These are phyloP conservation scores for Craspedostauros australis DNA, from an alignment of 108 stramenopile species.

Conservation along the genomic window DNA sequence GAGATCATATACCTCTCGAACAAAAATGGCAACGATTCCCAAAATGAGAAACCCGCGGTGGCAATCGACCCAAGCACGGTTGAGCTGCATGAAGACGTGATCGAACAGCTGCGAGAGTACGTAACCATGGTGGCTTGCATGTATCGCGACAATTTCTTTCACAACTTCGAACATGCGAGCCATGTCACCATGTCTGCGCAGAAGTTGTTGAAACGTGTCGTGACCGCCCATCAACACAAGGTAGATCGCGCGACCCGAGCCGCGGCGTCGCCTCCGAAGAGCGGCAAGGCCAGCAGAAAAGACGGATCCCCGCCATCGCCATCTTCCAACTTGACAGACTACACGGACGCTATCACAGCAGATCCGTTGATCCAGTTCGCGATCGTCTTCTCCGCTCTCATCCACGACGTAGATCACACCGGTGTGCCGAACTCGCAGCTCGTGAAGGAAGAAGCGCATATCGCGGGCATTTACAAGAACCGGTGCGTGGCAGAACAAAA, in stretches of 20 bases:
- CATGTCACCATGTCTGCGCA: conserved; percentile 33
- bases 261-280: neutral
- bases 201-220: conserved; percentile 25
- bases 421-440: conserved; percentile 35
- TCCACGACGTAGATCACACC: conserved; percentile 31
- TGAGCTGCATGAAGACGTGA: neutral
- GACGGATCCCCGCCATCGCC: no score
- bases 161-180: conserved; percentile 33
- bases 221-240: conserved; percentile 1
- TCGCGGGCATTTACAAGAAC: conserved; percentile 23
- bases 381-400: conserved; percentile 31
- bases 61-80: conserved; percentile 4
- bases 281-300: no score
- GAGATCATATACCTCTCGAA: conserved; percentile 10
- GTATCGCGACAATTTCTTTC: conserved; percentile 27
- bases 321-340: no score
- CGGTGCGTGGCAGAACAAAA: conserved; percentile 24
- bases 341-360: conserved; percentile 26
- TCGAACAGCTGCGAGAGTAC: conserved; percentile 15
- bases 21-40: neutral
- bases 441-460: conserved; percentile 14
- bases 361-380: conserved; percentile 39
- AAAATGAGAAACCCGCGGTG: neutral
- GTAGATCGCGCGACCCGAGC: neutral
- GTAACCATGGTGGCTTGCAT: conserved; percentile 14